Base-by-base conservation (phyloP, 805 yeast species). In the Candida sithepensis region DNA sequence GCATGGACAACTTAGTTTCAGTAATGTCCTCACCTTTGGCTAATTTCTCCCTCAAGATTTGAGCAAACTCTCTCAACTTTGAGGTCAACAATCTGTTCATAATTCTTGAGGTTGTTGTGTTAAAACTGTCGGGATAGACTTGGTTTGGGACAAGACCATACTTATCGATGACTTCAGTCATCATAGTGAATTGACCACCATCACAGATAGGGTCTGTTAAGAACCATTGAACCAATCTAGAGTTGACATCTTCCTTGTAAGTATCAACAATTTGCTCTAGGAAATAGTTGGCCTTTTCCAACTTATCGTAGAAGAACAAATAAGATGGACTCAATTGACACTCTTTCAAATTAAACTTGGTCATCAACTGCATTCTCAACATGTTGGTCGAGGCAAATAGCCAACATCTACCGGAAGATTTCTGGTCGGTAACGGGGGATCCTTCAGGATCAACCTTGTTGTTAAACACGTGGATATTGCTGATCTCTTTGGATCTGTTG, bases 101-200 rank as follows among this genome's bases (percentile, higher is more conserved):
- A 21, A 63, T 63, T 37, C 68, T 50, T 2, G 84, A 74, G 16
- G 68, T 64, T 3, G 87, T 77, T 16, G 85, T 71, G 38, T 80
- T 78, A 52, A 53, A 63, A 46, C 80, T 73, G 64, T 88, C 96
- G 10, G 92, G 91, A 68, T 77, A 89, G 16, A 79, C 64, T 53
- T 77, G 79, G 59, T 83, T 73, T 34, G 96, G 96, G 45, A 88
- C 86, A 45, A 85, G 61, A 24, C 96, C 96, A 58, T 88, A 89
- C 66, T 88, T 89, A 52, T 81, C 80, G 43, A 88, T 77, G 48
- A 89, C 64, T 66, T 88, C 86, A 42, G 83, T 73, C 63, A 87
- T 79, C 94, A 88, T 85, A 54, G 85, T 83, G 75, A 85, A 88
- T 67, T 88, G 96, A 45, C 96, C 96, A 56, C 96, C 96, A 61